Percentiles rank a stretch among this genome's conserved stretches.
Evolutionary conservation across 768 basidiomycete species (phyloP).

Genomic region (Suillus alpinus): DNA sequence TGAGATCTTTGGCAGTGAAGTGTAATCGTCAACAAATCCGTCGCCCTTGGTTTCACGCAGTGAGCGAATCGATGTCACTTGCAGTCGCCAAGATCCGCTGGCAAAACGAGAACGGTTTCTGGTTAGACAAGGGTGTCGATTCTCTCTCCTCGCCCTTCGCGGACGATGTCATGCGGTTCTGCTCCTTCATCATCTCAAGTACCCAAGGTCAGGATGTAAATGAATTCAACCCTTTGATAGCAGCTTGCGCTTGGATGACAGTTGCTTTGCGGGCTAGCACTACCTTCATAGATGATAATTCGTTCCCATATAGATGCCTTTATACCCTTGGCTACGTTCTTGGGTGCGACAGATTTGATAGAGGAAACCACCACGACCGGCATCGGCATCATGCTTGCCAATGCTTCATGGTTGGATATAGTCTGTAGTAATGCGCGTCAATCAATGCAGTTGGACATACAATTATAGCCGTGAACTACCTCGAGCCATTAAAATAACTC

Average conservation of each 20-base stretch:
- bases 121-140: slow-evolving; percentile 46
- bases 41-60: too few relatives aligned
- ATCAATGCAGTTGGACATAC: slow-evolving; percentile 1
- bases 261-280: slow-evolving; percentile 88
- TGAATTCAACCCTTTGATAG: slow-evolving; percentile 84
- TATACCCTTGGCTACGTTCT: slow-evolving; percentile 42
- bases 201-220: slow-evolving; percentile 46
- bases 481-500: slow-evolving; percentile 91
- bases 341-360: slow-evolving; percentile 59
- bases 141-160: slow-evolving; percentile 55
- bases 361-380: slow-evolving; percentile 83
- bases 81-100: too few relatives aligned
- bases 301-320: slow-evolving; percentile 66
- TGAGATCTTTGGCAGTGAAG: too few relatives aligned
- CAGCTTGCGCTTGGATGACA: slow-evolving; percentile 89
- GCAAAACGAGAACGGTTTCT: too few relatives aligned
- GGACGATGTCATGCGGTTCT: slow-evolving; percentile 82
- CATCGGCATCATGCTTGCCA: slow-evolving; percentile 96
- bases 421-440: slow-evolving; percentile 47
- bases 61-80: too few relatives aligned
- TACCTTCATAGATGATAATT: slow-evolving; percentile 85
- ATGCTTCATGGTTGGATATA: slow-evolving; percentile 86
- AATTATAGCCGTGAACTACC: slow-evolving; percentile 39
- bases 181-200: slow-evolving; percentile 80
- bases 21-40: too few relatives aligned